These are phyloP conservation scores for Saccharomyces hybrid DNA, from an alignment of 1,139 yeast genomes.

Conservation along the genomic window DNA sequence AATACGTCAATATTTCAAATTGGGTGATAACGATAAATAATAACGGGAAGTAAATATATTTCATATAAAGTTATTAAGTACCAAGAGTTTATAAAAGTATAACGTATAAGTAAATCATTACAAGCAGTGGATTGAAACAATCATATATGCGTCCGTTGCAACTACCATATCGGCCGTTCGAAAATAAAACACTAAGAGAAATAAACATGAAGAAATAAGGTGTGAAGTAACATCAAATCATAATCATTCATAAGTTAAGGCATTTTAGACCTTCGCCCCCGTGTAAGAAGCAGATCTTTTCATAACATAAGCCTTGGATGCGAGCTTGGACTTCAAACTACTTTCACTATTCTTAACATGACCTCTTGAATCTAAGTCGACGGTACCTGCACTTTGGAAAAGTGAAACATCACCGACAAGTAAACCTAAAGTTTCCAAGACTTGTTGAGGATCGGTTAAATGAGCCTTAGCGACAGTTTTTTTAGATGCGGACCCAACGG, in stretches of 20 bases:
- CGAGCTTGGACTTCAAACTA: conserved; percentile 30
- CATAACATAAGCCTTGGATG: conserved; percentile 27
- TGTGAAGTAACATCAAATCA: not conserved
- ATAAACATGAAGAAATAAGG: not conserved
- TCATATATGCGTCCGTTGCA: not conserved
- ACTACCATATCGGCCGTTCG: not conserved
- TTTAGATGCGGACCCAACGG: conserved; percentile 92
- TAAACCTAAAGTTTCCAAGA: conserved; percentile 74
- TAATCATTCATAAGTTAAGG: conserved; percentile 1
- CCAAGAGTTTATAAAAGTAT: not conserved
- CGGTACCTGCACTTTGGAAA: conserved; percentile 70
- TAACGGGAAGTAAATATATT: not conserved
- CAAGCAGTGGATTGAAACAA: not conserved
- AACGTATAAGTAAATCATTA: not conserved
- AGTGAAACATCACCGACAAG: conserved; percentile 67
- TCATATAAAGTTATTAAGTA: not conserved
- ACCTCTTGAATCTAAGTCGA: conserved; percentile 67
- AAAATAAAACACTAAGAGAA: not conserved
- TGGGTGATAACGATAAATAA: not conserved
- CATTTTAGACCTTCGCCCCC: conserved; percentile 2
- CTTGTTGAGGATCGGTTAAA: conserved; percentile 77
- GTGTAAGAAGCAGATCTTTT: conserved; percentile 20
- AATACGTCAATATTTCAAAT: not conserved
- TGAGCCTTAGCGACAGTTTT: conserved; percentile 84
- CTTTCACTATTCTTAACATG: conserved; percentile 41